Conservation (phyloP, 768 basidiomycete species). For the Leucosporidium creatinivorum region DNA sequence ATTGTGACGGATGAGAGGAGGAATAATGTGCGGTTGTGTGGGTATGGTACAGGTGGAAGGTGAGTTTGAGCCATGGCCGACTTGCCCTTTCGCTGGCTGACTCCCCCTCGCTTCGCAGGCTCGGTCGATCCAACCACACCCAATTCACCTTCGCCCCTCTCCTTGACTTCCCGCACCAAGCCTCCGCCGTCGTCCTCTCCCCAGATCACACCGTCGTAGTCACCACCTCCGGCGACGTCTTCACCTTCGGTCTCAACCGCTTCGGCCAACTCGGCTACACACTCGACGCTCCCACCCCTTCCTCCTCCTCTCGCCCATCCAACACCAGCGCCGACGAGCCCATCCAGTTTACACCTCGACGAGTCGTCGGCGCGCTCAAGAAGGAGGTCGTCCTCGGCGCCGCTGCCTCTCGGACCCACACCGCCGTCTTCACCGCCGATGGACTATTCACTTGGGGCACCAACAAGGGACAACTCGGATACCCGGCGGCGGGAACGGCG, state of each 20-base stretch:
- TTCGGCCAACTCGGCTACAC: slow-evolving; percentile 83
- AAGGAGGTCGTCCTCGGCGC: slow-evolving; percentile 72
- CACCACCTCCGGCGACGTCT: slow-evolving; percentile 70
- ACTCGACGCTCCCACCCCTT: slow-evolving; percentile 50
- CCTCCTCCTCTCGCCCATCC: not conserved
- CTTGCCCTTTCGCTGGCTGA: slow-evolving; percentile 6
- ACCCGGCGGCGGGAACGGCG: slow-evolving; percentile 16
- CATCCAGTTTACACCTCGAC: slow-evolving; percentile 67
- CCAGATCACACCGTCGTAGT: slow-evolving; percentile 91
- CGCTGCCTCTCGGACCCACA: slow-evolving; percentile 77
- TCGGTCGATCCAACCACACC: slow-evolving; percentile 69
- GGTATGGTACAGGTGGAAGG: slow-evolving; percentile 83
- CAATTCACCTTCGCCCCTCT: slow-evolving; percentile 65
- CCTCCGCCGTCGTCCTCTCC: slow-evolving; percentile 68
- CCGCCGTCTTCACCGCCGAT: slow-evolving; percentile 63
- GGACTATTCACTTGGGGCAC: slow-evolving; percentile 66
- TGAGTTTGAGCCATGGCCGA: slow-evolving; percentile 39
- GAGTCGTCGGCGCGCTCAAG: slow-evolving; percentile 65
- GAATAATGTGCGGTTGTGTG: slow-evolving; percentile 74
- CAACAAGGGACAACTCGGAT: slow-evolving; percentile 84
- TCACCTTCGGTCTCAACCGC: slow-evolving; percentile 80
- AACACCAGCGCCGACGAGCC: slow-evolving; percentile 46
- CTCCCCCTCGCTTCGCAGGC: slow-evolving; percentile 44
- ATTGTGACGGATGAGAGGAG: slow-evolving; percentile 60
- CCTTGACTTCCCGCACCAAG: slow-evolving; percentile 50